phyloP scores from a whole-genome alignment of 2,329 filamentous ascomycete species.

The Fusarium sp. region DNA sequence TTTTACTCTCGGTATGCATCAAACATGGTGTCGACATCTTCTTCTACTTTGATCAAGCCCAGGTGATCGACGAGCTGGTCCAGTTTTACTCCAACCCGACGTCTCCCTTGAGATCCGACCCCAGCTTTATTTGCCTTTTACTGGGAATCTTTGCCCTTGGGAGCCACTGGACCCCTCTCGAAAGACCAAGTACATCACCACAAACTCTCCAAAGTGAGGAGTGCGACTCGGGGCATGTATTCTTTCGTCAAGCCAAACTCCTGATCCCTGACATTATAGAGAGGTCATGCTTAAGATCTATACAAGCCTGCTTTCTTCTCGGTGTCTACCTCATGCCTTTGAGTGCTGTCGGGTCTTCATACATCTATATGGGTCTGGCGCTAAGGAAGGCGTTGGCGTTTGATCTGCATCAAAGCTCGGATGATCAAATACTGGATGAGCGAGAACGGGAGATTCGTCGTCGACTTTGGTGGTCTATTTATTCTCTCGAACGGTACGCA shows the following conservation, averaged over 20 bases:
- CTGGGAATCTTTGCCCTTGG: conserved; percentile 47
- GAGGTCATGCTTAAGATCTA: conserved; percentile 45
- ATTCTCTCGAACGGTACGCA: conserved; percentile 45
- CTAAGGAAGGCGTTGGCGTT: conserved; percentile 46
- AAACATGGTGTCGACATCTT: conserved; percentile 44
- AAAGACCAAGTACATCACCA: conserved; percentile 33
- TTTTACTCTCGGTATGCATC: conserved; percentile 46
- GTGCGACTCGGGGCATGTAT: conserved; percentile 46
- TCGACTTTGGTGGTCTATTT: conserved; percentile 48
- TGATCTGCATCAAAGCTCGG: conserved; percentile 43
- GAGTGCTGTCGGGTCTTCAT: conserved; percentile 50
- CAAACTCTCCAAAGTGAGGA: conserved; percentile 2
- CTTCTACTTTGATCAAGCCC: conserved; percentile 47
- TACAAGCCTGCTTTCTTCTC: conserved; percentile 49
- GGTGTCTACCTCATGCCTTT: conserved; percentile 52
- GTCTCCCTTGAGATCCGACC: conserved; percentile 36
- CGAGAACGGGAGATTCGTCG: conserved; percentile 40
- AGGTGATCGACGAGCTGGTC: conserved; percentile 41
- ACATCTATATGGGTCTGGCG: conserved; percentile 47
- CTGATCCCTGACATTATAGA: conserved; percentile 52
- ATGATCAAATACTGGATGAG: conserved; percentile 37
- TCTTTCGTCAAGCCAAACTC: conserved; percentile 45
- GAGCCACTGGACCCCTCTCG: conserved; percentile 50
- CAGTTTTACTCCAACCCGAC: conserved; percentile 40
- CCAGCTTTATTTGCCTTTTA: conserved; percentile 43